Percentiles rank a stretch among this genome's conserved stretches.
Conservation (phyloP, 75 land plant genomes). For the Cryptomeria japonica region DNA sequence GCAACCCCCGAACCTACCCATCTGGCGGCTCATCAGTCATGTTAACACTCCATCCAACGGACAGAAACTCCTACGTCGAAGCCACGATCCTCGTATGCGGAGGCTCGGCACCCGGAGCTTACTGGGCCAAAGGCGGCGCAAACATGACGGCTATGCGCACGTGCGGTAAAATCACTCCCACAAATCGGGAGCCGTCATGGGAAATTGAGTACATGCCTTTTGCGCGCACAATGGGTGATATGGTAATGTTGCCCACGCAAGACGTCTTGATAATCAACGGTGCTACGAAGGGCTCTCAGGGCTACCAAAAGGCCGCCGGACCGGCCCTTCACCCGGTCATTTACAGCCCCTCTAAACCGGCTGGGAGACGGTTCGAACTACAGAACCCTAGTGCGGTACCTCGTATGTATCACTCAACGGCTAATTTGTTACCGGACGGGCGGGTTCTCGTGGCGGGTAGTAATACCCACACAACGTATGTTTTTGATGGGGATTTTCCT, state of each 20-base stretch:
- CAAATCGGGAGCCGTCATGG: constrained; percentile 17
- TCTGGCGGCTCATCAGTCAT: constrained; percentile 32
- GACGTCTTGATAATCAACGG: constrained; percentile 29
- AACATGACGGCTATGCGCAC: background rate
- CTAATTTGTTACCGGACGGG: constrained; percentile 27
- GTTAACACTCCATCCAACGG: constrained; percentile 15
- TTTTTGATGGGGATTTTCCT: constrained; percentile 18
- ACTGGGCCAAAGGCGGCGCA: background rate
- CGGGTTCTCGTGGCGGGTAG: constrained; percentile 30
- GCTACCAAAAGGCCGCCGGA: background rate
- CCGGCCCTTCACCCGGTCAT: background rate
- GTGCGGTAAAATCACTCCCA: constrained; percentile 22
- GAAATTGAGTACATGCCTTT: constrained; percentile 36
- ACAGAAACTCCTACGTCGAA: background rate
- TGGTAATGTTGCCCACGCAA: constrained; percentile 28
- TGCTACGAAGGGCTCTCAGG: constrained; percentile 22
- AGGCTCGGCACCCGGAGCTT: constrained; percentile 21
- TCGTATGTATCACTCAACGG: constrained; percentile 37
- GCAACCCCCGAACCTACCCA: constrained; percentile 25
- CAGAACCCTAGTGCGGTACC: constrained; percentile 3
- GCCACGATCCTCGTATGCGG: constrained; percentile 33
- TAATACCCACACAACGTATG: constrained; percentile 26
- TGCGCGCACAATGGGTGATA: constrained; percentile 33
- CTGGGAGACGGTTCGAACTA: background rate
- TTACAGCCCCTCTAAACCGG: background rate